Base-by-base conservation (phyloP, 2,329 filamentous ascomycete genomes). In the Trichophyton schoenleinii region DNA sequence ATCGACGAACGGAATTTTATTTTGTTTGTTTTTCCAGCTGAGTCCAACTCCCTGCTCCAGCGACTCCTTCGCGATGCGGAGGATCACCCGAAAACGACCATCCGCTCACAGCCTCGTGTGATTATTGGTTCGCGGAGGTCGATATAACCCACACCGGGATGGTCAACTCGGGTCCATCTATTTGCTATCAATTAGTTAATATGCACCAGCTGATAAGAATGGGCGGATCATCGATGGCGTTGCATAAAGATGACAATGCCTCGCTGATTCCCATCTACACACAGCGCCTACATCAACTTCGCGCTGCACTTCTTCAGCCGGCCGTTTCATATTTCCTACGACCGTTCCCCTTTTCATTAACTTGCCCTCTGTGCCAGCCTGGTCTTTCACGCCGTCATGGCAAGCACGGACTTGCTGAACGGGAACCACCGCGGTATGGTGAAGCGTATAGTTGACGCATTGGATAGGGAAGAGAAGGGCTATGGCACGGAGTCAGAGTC, bases 401-500 rank as follows among this genome's bases (percentile, higher is more conserved):
- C 49, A 18, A n/a, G 18, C n/a, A 15, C 6, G 31, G 13, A 28
- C 22, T 25, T 25, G 22, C n/a, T 31, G 5, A 53, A 53, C 4
- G 25, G 28, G 22, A 25, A 5, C 13, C 42, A 41, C 2, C 52
- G 49, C 13, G 42, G 52, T 22, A 15, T 34, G 13, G 46, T 60
- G n/a, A 44, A 49, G 38, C 55, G 59, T 18, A 58, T 71, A 11
- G 58, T 67, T 18, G 66, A 67, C 15, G 66, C 63, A 13, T 62
- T 70, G 5, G 66, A 69, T 63, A 67, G 67, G 36, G 66, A 71
- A 48, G 68, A 71, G 38, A 65, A 64, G 34, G 64, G 65, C n/a
- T 68, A 67, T 44, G 67, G 67, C 22, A 8, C 22, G 2, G 49
- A 53, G 49, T 2, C 3, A 31, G 49, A 53, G n/a, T n/a, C 46